Base-by-base conservation (phyloP, 345 rosid genomes). In the Heritiera fomes region DNA sequence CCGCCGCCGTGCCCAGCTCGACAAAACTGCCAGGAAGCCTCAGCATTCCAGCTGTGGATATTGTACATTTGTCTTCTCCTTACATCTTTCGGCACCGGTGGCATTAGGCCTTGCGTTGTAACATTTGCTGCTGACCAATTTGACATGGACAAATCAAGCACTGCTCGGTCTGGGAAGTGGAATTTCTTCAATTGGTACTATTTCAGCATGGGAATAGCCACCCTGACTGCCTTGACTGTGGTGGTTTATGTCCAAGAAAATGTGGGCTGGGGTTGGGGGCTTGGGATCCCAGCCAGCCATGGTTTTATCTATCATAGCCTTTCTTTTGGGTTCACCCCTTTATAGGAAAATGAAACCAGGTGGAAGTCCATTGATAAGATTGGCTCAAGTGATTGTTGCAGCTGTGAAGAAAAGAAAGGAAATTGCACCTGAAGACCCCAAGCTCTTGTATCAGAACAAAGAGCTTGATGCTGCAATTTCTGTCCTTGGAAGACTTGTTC, bases 101-200 rank as follows among this genome's bases (percentile, higher is more conserved):
- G 94, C 28, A 84, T 89, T 47, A 79, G 89, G 61, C 92, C 92
- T 7, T 91, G 94, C 49, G 91, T 91, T 0, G 88, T 89, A 5
- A 79, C 94, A 49, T 91, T 88, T 30, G 91, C 92, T 0, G 94
- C 92, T 0, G 94, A 91, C 83, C 94, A 91, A 79, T 75, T 91
- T 8, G 90, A 85, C 82, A 85, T 87, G 90, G 77, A 63, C 34
- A 83, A 76, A 79, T 50, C 88, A 7, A 83, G 82, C 5, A 82
- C 43, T 0, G 81, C 45, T 58, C 50, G 23, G 17, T 79, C 88
- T 6, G 70, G 85, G 0, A 79, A 82, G 30, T 88, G 94, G 91
- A 91, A 88, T 53, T 89, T 91, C 85, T 91, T 91, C 87, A 91
- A 89, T 55, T 91, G 88, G 94, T 91, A 88, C 77, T 89, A 84